These are phyloP conservation scores for Phytopythium aichiense DNA, from an alignment of 352 stramenopile species.

Conservation along the genomic window DNA sequence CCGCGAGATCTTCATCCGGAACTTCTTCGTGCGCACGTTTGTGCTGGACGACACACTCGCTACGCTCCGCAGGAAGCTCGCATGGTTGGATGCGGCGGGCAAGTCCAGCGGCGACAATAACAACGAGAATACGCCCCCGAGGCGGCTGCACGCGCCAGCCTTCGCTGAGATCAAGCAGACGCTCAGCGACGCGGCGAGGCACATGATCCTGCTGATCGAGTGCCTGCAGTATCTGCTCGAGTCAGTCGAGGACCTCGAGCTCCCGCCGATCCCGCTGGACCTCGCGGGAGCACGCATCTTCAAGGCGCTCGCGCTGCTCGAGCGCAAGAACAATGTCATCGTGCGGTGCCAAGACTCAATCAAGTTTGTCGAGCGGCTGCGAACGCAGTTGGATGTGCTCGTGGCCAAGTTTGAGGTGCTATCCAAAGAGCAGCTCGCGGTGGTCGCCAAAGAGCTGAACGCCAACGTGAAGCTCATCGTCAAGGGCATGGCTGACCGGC, in stretches of 20 bases:
- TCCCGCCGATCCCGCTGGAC: conserved; percentile 49
- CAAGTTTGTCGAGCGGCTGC: conserved; percentile 91
- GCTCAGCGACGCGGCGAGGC: conserved; percentile 89
- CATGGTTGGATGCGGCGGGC: not conserved
- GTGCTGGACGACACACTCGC: conserved; percentile 94
- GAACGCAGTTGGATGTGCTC: conserved; percentile 91
- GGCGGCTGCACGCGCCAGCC: conserved; percentile 22
- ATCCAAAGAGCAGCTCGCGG: conserved; percentile 85
- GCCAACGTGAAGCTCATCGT: conserved; percentile 87
- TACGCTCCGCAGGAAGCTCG: conserved; percentile 47
- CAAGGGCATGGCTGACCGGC: conserved; percentile 57
- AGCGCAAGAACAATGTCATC: conserved; percentile 88
- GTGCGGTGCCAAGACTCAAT: conserved; percentile 93
- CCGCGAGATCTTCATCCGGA: conserved; percentile 95
- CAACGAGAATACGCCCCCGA: not conserved
- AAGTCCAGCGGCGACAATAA: not conserved
- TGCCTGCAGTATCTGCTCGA: conserved; percentile 95
- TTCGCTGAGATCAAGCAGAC: conserved; percentile 89
- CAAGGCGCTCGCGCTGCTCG: conserved; percentile 89
- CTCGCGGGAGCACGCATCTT: conserved; percentile 80
- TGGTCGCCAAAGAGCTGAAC: conserved; percentile 86
- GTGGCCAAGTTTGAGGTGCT: conserved; percentile 90
- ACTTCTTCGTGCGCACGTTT: conserved; percentile 94
- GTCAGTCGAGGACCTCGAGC: conserved; percentile 88
- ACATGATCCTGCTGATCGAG: conserved; percentile 97